phyloP scores from a whole-genome alignment of 768 basidiomycete genomes.

The Trametes punicea region DNA sequence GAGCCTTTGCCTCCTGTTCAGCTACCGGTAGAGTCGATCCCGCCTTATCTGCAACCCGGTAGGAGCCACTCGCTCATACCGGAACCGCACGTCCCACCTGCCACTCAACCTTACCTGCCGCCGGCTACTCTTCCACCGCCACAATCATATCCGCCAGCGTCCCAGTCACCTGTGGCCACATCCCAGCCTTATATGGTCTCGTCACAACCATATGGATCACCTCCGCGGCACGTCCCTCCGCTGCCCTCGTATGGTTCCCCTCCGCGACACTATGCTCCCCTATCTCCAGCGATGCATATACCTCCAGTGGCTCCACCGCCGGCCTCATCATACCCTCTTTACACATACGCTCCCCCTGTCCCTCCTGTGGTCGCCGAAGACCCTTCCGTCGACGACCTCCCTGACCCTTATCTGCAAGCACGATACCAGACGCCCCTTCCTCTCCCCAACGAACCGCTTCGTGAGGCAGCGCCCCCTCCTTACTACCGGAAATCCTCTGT shows the following conservation, averaged over 20 bases:
- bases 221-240: not conserved
- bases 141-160: not conserved
- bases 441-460: slow-evolving; percentile 40
- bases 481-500: slow-evolving; percentile 4
- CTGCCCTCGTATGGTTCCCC: not conserved
- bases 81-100: slow-evolving; percentile 9
- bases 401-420: slow-evolving; percentile 41
- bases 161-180: not conserved
- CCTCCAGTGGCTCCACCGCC: not conserved
- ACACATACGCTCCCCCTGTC: slow-evolving; percentile 16
- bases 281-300: not conserved
- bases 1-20: slow-evolving; percentile 7
- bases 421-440: slow-evolving; percentile 57
- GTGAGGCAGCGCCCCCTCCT: slow-evolving; percentile 21
- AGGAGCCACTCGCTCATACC: slow-evolving; percentile 10
- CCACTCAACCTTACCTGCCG: too few species aligned
- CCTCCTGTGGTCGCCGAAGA: not conserved
- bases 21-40: slow-evolving; percentile 10
- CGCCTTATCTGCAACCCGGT: slow-evolving; percentile 13
- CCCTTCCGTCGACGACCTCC: slow-evolving; percentile 25
- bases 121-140: slow-evolving; percentile 11
- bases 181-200: slow-evolving; percentile 9
- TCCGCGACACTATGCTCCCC: not conserved
- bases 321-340: not conserved
- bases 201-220: slow-evolving; percentile 17